These are phyloP conservation scores for Epithemia pelagica DNA, from an alignment of 108 stramenopile species.

Conservation along the genomic window DNA sequence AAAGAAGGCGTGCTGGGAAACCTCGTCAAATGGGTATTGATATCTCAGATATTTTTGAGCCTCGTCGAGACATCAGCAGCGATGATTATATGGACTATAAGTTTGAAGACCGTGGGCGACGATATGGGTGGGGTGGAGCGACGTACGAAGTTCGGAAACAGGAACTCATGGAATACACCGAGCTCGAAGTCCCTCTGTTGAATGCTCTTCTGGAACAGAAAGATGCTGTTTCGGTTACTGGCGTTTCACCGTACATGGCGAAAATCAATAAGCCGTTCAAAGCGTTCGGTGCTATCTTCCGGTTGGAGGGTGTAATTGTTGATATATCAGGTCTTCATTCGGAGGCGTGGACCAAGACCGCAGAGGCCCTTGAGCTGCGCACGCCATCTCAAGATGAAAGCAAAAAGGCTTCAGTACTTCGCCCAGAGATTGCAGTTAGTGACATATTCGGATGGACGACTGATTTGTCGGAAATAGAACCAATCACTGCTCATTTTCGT, in stretches of 20 bases:
- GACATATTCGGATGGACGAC: constrained; percentile 58
- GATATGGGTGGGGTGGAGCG: constrained; percentile 23
- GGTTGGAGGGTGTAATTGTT: constrained; percentile 69
- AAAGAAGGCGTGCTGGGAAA: constrained; percentile 24
- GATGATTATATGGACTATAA: constrained; percentile 36
- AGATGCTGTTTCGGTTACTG: constrained; percentile 44
- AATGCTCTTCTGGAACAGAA: constrained; percentile 59
- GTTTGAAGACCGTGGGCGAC: constrained; percentile 21
- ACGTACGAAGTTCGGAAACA: constrained; percentile 54
- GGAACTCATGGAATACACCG: constrained; percentile 52
- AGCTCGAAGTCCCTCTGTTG: constrained; percentile 48
- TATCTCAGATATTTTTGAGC: constrained; percentile 25
- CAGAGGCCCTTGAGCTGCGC: constrained; percentile 38
- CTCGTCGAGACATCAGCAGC: constrained; percentile 1
- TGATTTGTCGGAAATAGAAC: constrained; percentile 28
- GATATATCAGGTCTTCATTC: constrained; percentile 60
- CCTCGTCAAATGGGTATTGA: constrained; percentile 28
- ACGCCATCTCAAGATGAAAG: constrained; percentile 41
- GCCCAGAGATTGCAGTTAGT: constrained; percentile 53
- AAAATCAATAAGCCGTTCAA: constrained; percentile 64
- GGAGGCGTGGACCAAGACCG: constrained; percentile 65
- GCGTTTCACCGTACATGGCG: constrained; percentile 52
- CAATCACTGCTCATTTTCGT: neutral
- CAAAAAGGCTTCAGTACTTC: constrained; percentile 43
- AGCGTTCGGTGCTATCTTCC: constrained; percentile 70